A percentile compares a stretch with the other conserved stretches of the same genome.
Evolutionary conservation across 352 stramenopile genomes (phyloP).

Genomic region (Phytophthora pini): DNA sequence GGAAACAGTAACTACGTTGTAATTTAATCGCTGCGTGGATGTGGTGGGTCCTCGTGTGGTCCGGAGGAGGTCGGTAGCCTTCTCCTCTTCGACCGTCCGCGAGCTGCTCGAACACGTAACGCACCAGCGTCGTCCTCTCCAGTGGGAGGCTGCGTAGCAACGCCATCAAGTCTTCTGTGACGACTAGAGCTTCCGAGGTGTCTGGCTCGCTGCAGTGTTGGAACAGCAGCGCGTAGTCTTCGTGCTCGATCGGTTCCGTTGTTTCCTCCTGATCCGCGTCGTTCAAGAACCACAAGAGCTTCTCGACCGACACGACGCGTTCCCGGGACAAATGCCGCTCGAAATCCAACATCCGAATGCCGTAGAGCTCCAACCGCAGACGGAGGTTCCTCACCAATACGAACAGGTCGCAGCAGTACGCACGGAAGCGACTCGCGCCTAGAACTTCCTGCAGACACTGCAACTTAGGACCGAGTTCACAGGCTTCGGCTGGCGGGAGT

Average conservation of each 20-base stretch:
- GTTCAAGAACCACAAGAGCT: slow-evolving; percentile 27
- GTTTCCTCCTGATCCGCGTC: slow-evolving; percentile 11
- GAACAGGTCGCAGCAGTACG: slow-evolving; percentile 56
- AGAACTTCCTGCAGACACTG: slow-evolving; percentile 66
- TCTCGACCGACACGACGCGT: slow-evolving; percentile 18
- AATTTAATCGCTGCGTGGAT: slow-evolving; percentile 56
- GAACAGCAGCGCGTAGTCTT: slow-evolving; percentile 52
- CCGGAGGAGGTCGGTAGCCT: slow-evolving; percentile 51
- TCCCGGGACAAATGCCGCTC: slow-evolving; percentile 27
- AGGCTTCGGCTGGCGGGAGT: slow-evolving; percentile 31
- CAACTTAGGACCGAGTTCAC: slow-evolving; percentile 46
- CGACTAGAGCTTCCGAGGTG: slow-evolving; percentile 15
- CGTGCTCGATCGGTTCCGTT: slow-evolving; percentile 36
- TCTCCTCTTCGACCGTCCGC: slow-evolving; percentile 49
- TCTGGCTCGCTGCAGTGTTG: slow-evolving; percentile 54
- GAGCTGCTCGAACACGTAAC: slow-evolving; percentile 68
- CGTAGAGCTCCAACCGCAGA: slow-evolving; percentile 43
- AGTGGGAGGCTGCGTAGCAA: slow-evolving; percentile 48
- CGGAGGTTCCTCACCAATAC: slow-evolving; percentile 45
- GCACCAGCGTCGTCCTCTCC: slow-evolving; percentile 46
- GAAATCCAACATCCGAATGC: slow-evolving; percentile 19
- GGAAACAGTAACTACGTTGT: slow-evolving; percentile 48
- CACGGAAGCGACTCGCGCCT: slow-evolving; percentile 41
- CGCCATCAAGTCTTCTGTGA: slow-evolving; percentile 39
- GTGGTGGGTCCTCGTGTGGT: slow-evolving; percentile 53